phyloP scores from a whole-genome alignment of 441 rosid species.

The Hura crepitans region DNA sequence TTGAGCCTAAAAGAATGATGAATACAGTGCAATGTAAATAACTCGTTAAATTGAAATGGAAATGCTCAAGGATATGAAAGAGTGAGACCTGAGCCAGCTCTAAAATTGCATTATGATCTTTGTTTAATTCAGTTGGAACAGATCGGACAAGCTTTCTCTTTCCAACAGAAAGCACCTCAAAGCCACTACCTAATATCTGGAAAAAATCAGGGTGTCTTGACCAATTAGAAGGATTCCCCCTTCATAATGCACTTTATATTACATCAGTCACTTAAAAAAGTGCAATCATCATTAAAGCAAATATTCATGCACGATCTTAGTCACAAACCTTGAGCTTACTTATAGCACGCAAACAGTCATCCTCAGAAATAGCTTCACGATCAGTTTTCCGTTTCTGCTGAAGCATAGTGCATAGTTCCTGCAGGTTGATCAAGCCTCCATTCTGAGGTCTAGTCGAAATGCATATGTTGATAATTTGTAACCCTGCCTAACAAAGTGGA shows the following conservation, averaged over 20 bases:
- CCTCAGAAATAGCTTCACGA: conserved; percentile 87
- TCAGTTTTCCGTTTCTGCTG: conserved; percentile 64
- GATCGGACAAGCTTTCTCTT: conserved; percentile 84
- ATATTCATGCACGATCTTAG: not conserved
- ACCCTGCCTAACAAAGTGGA: conserved; percentile 55
- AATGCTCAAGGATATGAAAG: not conserved
- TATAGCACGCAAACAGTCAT: conserved; percentile 93
- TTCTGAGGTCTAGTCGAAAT: conserved; percentile 80
- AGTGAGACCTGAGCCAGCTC: conserved; percentile 72
- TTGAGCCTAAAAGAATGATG: conserved; percentile 46
- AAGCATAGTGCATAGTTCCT: conserved; percentile 74
- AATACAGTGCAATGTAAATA: not conserved
- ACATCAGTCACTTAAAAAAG: not conserved
- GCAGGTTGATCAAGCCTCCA: conserved; percentile 85
- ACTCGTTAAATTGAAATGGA: not conserved
- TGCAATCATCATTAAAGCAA: not conserved
- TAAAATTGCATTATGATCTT: conserved; percentile 84
- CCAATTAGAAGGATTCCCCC: not conserved
- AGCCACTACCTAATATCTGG: conserved; percentile 80
- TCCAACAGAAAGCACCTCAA: conserved; percentile 82
- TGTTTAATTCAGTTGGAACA: conserved; percentile 87
- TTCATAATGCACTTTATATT: not conserved
- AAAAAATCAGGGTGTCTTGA: not conserved
- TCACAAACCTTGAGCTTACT: conserved; percentile 72
- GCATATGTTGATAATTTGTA: conserved; percentile 91